Percentiles rank a stretch among this genome's conserved stretches.
phyloP scores from a whole-genome alignment of 345 rosid genomes.

The Hypericum androsaemum region DNA sequence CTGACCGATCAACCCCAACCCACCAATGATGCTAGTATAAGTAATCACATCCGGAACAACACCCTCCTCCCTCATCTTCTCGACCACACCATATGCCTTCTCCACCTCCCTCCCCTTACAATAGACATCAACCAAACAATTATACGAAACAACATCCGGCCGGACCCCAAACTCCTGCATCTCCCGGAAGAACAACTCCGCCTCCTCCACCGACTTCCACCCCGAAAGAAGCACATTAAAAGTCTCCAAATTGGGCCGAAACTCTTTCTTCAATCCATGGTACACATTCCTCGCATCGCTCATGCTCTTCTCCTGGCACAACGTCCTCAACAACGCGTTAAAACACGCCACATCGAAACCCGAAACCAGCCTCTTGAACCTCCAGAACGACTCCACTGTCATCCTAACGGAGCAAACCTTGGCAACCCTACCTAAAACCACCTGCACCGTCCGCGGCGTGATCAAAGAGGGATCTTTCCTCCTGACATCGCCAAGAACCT shows the following conservation, averaged over 20 bases:
- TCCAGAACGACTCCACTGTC: conserved; percentile 62
- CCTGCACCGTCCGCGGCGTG: conserved; percentile 59
- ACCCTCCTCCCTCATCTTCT: conserved; percentile 58
- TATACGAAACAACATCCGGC: conserved; percentile 72
- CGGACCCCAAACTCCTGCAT: conserved; percentile 56
- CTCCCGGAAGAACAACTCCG: conserved; percentile 57
- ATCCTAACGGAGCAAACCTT: conserved; percentile 67
- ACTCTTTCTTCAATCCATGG: conserved; percentile 57
- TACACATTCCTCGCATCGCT: conserved; percentile 76
- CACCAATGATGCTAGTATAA: conserved; percentile 62
- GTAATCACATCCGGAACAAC: conserved; percentile 66
- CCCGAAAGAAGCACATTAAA: conserved; percentile 77
- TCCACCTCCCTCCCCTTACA: conserved; percentile 65
- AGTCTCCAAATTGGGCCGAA: conserved; percentile 61
- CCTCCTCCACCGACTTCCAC: conserved; percentile 75
- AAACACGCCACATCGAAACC: conserved; percentile 46
- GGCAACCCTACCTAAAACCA: conserved; percentile 74
- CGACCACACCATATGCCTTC: conserved; percentile 45
- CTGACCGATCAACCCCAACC: conserved; percentile 81
- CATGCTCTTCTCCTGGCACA: conserved; percentile 93
- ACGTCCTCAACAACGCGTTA: conserved; percentile 72
- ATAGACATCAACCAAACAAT: conserved; percentile 80
- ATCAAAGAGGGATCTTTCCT: conserved; percentile 54
- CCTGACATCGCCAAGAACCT: conserved; percentile 46
- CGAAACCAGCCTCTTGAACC: conserved; percentile 54